These are phyloP conservation scores for Flaveria trinervia DNA, from an alignment of 129 eudicot genomes.

Conservation along the genomic window DNA sequence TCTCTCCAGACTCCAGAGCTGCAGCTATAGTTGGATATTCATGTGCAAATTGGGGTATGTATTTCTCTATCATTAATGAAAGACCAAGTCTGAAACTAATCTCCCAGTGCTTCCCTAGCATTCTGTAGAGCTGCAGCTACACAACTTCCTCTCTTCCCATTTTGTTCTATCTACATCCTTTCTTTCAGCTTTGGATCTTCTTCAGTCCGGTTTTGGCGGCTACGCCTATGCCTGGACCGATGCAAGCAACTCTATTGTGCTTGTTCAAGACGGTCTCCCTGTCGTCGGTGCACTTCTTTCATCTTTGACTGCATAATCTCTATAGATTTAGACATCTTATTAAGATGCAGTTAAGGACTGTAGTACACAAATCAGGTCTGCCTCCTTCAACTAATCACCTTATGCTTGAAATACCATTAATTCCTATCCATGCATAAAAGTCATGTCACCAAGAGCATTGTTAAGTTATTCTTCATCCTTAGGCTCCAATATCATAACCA, in stretches of 20 bases:
- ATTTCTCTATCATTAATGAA: background rate
- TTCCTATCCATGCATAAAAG: background rate
- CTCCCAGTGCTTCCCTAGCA: background rate
- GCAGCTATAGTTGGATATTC: no score
- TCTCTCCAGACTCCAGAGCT: no score
- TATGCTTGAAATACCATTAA: conserved; percentile 1
- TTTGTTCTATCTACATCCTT: background rate
- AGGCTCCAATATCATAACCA: conserved; percentile 2
- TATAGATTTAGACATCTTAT: background rate
- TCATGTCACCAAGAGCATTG: background rate
- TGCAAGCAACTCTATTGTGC: background rate
- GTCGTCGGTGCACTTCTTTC: background rate
- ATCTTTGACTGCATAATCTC: background rate
- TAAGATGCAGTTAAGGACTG: background rate
- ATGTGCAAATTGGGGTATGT: background rate
- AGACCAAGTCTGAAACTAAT: background rate
- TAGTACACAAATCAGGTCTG: background rate
- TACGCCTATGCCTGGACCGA: background rate
- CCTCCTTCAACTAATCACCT: conserved; percentile 24
- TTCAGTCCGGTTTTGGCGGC: background rate
- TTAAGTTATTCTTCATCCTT: background rate
- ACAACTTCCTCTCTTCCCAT: background rate
- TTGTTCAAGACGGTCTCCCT: no score
- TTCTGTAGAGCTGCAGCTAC: background rate
- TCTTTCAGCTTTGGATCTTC: background rate